Evolutionary conservation across 2,329 filamentous ascomycete species (phyloP), one percentile per base, ranked within the genome.

Genomic region (Raffaelea ambrosiae): DNA sequence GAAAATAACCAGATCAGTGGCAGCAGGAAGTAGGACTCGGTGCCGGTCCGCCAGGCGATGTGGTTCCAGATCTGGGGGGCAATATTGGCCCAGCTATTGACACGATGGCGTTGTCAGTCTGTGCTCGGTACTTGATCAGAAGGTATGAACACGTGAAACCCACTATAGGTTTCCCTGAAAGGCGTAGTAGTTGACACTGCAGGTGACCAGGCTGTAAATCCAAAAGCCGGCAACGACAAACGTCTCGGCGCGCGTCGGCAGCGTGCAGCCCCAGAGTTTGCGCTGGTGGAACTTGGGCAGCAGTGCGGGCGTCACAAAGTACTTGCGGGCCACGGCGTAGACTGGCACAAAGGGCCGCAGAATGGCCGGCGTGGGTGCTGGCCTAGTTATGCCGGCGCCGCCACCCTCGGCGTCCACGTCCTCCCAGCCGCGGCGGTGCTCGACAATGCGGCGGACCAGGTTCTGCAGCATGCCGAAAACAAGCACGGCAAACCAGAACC

Each of bases 1-100:
- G 75, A 75, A 53, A 86, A 86, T 0, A 86, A 33, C 51, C 51
- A 55, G 4, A 55, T 20, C 10, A 54, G 22, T 9, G 53, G 35
- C 14, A 38, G 35, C 14, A n/a, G 5, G 35, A 14, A 9, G 5
- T 8, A 5, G 16, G 8, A 16, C 35, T 8, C 5, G 14, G 16
- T 38, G 13, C 14, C 35, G 7, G 18, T 19, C 14, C 35, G 35
- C 8, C 16, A 5, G 8, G 35, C 16, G 7, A 38, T 19, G 26
- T 29, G 13, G 7, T 29, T 7, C 26, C 26, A 29, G 26, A 7
- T 29, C 26, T 29, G 26, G 7, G 26, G 7, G 13, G 26, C 7
- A 13, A 29, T 13, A n/a, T n/a, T n/a, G n/a, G n/a, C n/a, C n/a
- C n/a, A n/a, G n/a, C n/a, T n/a, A n/a, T n/a, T n/a, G n/a, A n/a